Evolutionary conservation across 257 asterid species (phyloP).

Genomic region (Galeopsis tetrahit): DNA sequence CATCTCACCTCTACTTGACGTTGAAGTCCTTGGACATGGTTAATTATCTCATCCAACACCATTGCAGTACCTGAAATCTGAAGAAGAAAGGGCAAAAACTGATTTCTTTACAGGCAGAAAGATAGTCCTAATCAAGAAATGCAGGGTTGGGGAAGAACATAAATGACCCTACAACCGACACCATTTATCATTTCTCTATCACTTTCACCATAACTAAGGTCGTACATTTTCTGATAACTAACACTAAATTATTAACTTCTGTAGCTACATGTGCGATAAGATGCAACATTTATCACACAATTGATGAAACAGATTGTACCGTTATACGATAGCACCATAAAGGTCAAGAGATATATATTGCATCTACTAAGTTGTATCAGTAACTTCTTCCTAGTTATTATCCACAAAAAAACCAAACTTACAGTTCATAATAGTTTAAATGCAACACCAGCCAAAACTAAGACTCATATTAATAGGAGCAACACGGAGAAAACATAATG

Average conservation of each 20-base stretch:
- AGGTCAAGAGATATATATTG: background rate
- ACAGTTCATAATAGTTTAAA: background rate
- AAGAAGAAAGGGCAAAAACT: conserved; percentile 26
- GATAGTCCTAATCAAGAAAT: background rate
- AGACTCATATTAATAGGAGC: background rate
- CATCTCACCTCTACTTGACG: conserved; percentile 92
- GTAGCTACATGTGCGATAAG: background rate
- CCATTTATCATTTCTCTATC: conserved; percentile 8
- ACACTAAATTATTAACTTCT: background rate
- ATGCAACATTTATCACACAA: conserved; percentile 1
- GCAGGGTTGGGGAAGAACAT: background rate
- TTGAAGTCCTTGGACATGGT: conserved; percentile 93
- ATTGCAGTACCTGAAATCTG: conserved; percentile 98
- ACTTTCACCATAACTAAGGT: conserved; percentile 15
- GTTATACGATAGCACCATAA: conserved; percentile 11
- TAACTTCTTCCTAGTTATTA: background rate
- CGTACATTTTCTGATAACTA: background rate
- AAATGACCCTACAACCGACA: conserved; percentile 7
- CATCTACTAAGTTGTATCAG: background rate
- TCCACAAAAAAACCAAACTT: background rate
- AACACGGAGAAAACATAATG: background rate
- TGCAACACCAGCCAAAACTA: background rate
- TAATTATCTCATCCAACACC: conserved; percentile 97
- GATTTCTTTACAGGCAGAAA: conserved; percentile 9
- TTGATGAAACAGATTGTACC: conserved; percentile 12